Base-by-base conservation (phyloP, 352 stramenopile genomes). In the Globisporangium sylvaticum region DNA sequence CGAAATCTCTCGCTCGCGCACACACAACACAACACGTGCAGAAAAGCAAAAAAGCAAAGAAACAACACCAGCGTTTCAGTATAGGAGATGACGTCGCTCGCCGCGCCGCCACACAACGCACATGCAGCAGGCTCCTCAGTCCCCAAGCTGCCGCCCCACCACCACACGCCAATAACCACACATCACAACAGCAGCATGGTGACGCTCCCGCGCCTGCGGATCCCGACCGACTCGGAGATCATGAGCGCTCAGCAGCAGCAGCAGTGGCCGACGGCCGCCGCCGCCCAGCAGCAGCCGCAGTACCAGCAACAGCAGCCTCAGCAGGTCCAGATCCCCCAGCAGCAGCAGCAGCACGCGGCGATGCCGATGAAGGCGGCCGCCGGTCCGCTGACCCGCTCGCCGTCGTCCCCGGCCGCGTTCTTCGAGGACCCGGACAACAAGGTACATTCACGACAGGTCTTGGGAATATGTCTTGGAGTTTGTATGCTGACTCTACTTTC, bases 371-470 rank as follows among this genome's bases (percentile, higher is more conserved):
- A 12, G 14, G 50, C 37, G 22, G 64, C 66, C 56, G 52, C 57
- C 3, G 72, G 72, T 4, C 70, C 67, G 15, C 62, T 39, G 4
- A 74, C 71, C 32, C 73, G 73, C 10, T 84, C 77, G 3, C 77
- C 77, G 15, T 83, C 75, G 12, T 84, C 77, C 1, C 77, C 77
- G 1, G 78, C 73, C 22, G 76, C 75, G 14, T 84, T 84, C 71
- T 82, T 83, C 63, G 64, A 67, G 14, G 70, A 76, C 31, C 53
- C 70, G 5, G 75, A 82, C 20, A 70, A 71, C 18, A 68, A 65
- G 74, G 74, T 81, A 73, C 1, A 15, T 25, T 39, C 18, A 32
- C 10, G 8, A 37, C 31, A 37, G 31, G 7, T 4, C 39, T 50
- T 53, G 9, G 18, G 48, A 58, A 25, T 54, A 4, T 52, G 15